Conservation (phyloP, 2,329 filamentous ascomycete genomes). For the Fusarium newnesense region DNA sequence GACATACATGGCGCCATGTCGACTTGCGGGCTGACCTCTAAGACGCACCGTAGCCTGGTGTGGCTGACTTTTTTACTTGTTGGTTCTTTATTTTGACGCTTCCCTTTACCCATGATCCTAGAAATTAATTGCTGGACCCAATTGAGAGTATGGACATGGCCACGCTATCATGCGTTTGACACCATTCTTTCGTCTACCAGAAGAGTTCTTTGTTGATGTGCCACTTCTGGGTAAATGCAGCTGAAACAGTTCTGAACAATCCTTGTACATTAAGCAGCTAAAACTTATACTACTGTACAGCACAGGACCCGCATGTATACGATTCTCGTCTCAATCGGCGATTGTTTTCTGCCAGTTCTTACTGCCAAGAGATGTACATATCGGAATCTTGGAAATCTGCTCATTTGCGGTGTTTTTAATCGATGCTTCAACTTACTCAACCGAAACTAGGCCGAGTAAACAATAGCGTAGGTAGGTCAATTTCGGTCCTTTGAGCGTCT, state of each 20-base stretch:
- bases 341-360: constrained; percentile 24
- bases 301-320: constrained; percentile 17
- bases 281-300: constrained; percentile 11
- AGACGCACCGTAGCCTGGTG: constrained; percentile 25
- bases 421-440: background rate
- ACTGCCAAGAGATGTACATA: constrained; percentile 19
- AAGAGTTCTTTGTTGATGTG: constrained; percentile 8
- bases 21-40: constrained; percentile 24
- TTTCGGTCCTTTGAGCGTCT: constrained; percentile 15
- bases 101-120: constrained; percentile 28
- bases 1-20: constrained; percentile 27
- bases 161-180: constrained; percentile 7
- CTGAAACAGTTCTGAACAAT: constrained; percentile 28
- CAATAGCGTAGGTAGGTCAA: constrained; percentile 14
- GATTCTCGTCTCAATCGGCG: constrained; percentile 27
- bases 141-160: constrained; percentile 6
- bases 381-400: constrained; percentile 24
- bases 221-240: constrained; percentile 20
- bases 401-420: constrained; percentile 27
- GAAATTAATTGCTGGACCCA: constrained; percentile 12
- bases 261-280: constrained; percentile 8
- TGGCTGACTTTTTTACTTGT: constrained; percentile 20
- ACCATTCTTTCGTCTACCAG: background rate
- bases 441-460: constrained; percentile 9
- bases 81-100: constrained; percentile 13